These are phyloP conservation scores for Euphorbia pulcherrima DNA, from an alignment of 345 rosid species.

Conservation along the genomic window DNA sequence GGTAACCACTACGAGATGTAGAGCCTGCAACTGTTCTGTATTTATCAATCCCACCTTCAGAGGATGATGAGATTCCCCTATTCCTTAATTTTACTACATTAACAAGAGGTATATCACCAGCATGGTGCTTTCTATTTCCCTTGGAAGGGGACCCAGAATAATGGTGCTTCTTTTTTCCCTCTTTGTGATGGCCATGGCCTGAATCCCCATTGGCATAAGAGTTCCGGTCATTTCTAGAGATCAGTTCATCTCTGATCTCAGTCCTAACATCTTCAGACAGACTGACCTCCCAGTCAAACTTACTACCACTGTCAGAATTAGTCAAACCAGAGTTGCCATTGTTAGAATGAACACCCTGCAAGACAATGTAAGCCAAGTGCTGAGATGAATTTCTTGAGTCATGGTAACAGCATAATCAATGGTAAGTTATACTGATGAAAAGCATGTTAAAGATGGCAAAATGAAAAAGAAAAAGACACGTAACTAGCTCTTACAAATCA, in stretches of 20 bases:
- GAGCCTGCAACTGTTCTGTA: slow-evolving; percentile 29
- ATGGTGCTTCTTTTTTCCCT: slow-evolving; percentile 19
- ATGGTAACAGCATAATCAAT: slow-evolving; percentile 9
- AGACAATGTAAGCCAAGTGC: slow-evolving; percentile 17
- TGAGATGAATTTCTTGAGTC: slow-evolving; percentile 7
- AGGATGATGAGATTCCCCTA: slow-evolving; percentile 34
- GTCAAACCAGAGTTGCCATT: slow-evolving; percentile 7
- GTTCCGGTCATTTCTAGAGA: slow-evolving; percentile 16
- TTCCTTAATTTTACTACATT: slow-evolving; percentile 26
- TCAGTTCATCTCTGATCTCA: slow-evolving; percentile 17
- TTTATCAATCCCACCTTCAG: slow-evolving; percentile 36
- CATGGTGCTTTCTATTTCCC: slow-evolving; percentile 36
- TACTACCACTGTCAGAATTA: background rate
- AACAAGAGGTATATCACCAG: slow-evolving; percentile 29
- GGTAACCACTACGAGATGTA: slow-evolving; percentile 34
- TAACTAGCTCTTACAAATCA: slow-evolving; percentile 81
- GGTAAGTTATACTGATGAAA: slow-evolving; percentile 3
- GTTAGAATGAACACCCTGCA: slow-evolving; percentile 36
- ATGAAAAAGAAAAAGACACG: slow-evolving; percentile 14
- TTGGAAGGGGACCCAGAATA: slow-evolving; percentile 28
- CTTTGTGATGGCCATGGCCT: slow-evolving; percentile 18
- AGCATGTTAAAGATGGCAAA: slow-evolving; percentile 16
- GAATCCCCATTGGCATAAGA: slow-evolving; percentile 39
- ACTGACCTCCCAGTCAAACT: slow-evolving; percentile 11
- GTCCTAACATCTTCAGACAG: slow-evolving; percentile 15